Conservation (phyloP, 352 stramenopile genomes). For the Globisporangium spinosum region DNA sequence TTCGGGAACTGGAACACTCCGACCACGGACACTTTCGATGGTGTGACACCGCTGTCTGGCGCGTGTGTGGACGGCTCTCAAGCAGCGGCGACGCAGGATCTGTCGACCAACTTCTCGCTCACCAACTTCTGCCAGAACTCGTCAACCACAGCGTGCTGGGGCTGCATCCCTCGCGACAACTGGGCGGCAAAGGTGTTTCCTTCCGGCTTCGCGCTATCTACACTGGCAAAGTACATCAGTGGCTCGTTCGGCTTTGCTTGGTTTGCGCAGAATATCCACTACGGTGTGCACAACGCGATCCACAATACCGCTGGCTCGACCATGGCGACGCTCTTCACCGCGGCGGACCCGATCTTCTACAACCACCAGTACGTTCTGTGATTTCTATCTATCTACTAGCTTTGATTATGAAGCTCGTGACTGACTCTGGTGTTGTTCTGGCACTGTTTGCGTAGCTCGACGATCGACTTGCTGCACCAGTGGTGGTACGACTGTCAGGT, state of each 20-base stretch:
- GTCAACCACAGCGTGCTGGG: slow-evolving; percentile 26
- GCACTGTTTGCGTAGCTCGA: slow-evolving; percentile 21
- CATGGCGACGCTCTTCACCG: slow-evolving; percentile 34
- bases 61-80: slow-evolving; percentile 26
- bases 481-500: slow-evolving; percentile 45
- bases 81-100: slow-evolving; percentile 18
- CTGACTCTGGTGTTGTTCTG: neutral
- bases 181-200: slow-evolving; percentile 35
- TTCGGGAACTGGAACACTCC: slow-evolving; percentile 16
- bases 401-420: neutral
- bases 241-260: slow-evolving; percentile 27
- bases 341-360: slow-evolving; percentile 46
- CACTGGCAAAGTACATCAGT: slow-evolving; percentile 27
- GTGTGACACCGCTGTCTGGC: slow-evolving; percentile 14
- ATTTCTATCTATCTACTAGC: neutral
- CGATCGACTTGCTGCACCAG: slow-evolving; percentile 35
- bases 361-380: slow-evolving; percentile 39
- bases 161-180: slow-evolving; percentile 35
- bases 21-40: slow-evolving; percentile 28
- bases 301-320: slow-evolving; percentile 32
- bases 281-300: slow-evolving; percentile 52
- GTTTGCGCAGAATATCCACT: slow-evolving; percentile 37
- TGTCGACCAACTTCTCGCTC: slow-evolving; percentile 13
- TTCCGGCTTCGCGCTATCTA: slow-evolving; percentile 35
- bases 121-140: slow-evolving; percentile 39